These are phyloP conservation scores for Fusarium setosum DNA, from an alignment of 2,329 filamentous ascomycete species.

Conservation along the genomic window DNA sequence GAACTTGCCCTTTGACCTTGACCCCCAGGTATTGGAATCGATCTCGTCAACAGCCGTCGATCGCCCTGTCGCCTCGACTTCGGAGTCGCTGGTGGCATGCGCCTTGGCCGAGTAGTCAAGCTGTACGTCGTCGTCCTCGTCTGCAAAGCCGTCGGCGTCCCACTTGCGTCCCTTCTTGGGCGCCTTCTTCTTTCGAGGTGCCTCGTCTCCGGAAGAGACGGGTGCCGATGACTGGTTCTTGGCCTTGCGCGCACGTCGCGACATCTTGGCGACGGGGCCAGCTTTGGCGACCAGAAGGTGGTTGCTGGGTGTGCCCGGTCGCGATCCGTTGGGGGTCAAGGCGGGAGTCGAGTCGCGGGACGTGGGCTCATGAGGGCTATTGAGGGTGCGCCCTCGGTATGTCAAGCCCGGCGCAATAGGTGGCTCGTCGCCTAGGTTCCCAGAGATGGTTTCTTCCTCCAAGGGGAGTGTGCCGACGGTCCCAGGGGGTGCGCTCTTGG, in stretches of 20 bases:
- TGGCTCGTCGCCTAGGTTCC: conserved; percentile 38
- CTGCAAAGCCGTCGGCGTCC: conserved; percentile 88
- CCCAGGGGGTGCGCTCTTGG: conserved; percentile 42
- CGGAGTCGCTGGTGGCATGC: conserved; percentile 65
- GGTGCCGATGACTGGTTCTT: conserved; percentile 74
- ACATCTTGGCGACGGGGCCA: conserved; percentile 81
- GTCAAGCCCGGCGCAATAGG: conserved; percentile 52
- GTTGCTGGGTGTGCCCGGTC: conserved; percentile 78
- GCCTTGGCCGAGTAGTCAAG: conserved; percentile 88
- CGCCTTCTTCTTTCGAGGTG: conserved; percentile 66
- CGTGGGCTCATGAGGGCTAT: conserved; percentile 50
- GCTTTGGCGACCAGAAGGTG: conserved; percentile 77
- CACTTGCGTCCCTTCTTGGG: conserved; percentile 95
- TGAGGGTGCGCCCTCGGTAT: conserved; percentile 52
- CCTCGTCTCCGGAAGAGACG: conserved; percentile 87
- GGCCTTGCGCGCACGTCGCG: conserved; percentile 79
- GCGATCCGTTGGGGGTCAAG: conserved; percentile 78
- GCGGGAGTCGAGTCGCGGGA: conserved; percentile 78
- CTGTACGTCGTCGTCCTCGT: conserved; percentile 82
- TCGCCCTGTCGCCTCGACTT: conserved; percentile 60
- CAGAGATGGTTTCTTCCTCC: conserved; percentile 50
- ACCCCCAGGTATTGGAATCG: conserved; percentile 85
- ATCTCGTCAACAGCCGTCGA: conserved; percentile 77
- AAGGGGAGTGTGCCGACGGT: conserved; percentile 44
- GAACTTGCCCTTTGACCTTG: conserved; percentile 89